Base-by-base conservation (phyloP, 1,284 basidiomycete genomes). In the Puccinia novopanici region DNA sequence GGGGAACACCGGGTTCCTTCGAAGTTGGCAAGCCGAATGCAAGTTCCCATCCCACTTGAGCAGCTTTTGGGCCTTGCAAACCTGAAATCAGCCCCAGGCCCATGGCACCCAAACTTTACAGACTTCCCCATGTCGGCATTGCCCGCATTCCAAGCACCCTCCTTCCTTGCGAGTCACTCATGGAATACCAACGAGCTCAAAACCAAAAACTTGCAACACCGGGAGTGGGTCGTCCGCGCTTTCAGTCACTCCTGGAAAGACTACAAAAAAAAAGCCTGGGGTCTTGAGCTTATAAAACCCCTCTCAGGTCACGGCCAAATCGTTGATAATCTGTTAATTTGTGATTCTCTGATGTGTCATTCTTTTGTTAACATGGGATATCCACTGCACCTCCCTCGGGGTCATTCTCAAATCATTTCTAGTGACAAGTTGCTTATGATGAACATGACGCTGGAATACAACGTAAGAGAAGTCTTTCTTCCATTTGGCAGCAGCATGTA, bases 371-470 rank as follows among this genome's bases (percentile, higher is more conserved):
- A n/a, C 55, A 37, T 22, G 1, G 27, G 37, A 52, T 13, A 65
- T 52, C 13, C 3, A 2, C 6, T 3, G 22, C 40, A 15, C 34
- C 61, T 52, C 48, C 0, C 59, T 22, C 24, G 13, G 24, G 15
- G 42, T 59, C 34, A 12, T 54, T 40, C 34, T 63, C 3, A 30
- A 48, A 75, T 27, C 42, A 37, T 48, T 17, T 6, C 24, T 40
- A 81, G 79, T n/a, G 79, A 81, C 61, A 81, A 72, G 34, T 52
- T 81, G 63, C 72, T 81, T 8, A 75, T 81, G 45, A 81, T 81
- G 79, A 75, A 81, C 50, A 81, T 81, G 79, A 75, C 79, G 3
- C 61, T 48, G 40, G 79, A 81, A 61, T 81, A 75, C 27, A 81
- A 81, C 42, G 79, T 81, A 40, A 75, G 71, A 48, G 8, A n/a